These are phyloP conservation scores for Penicillium herquei DNA, from an alignment of 495 filamentous ascomycete species.

Conservation along the genomic window DNA sequence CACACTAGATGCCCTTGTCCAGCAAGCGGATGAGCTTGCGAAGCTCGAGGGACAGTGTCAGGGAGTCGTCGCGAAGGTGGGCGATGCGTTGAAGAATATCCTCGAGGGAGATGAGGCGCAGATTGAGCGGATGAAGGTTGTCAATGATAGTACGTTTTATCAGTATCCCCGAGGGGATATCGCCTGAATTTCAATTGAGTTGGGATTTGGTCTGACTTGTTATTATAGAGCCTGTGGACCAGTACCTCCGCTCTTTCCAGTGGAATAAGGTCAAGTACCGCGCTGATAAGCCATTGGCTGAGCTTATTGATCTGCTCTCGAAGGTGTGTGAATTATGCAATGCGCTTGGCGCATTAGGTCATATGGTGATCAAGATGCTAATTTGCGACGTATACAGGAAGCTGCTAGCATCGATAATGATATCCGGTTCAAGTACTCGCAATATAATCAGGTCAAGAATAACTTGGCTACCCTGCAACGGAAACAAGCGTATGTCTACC, in stretches of 20 bases:
- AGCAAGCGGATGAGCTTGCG: slow-evolving; percentile 90
- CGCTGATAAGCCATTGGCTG: slow-evolving; percentile 80
- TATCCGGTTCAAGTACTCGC: slow-evolving; percentile 85
- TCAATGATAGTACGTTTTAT: slow-evolving; percentile 81
- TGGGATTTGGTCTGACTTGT: slow-evolving; percentile 5
- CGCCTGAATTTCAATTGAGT: not conserved
- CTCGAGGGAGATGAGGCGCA: slow-evolving; percentile 81
- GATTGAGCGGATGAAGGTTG: slow-evolving; percentile 81
- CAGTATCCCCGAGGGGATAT: not conserved
- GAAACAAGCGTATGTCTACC: slow-evolving; percentile 69
- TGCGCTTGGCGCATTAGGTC: not conserved
- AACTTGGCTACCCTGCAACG: slow-evolving; percentile 75
- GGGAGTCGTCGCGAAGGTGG: slow-evolving; percentile 81
- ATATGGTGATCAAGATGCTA: not conserved
- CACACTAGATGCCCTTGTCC: slow-evolving; percentile 90
- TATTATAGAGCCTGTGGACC: slow-evolving; percentile 78
- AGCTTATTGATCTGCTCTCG: slow-evolving; percentile 80
- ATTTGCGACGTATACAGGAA: slow-evolving; percentile 53
- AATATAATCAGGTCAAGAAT: slow-evolving; percentile 88
- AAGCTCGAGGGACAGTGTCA: slow-evolving; percentile 83
- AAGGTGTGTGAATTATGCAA: slow-evolving; percentile 53
- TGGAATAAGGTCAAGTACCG: slow-evolving; percentile 99
- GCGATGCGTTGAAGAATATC: slow-evolving; percentile 76
- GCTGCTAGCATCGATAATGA: slow-evolving; percentile 86
- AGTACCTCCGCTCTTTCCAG: slow-evolving; percentile 82